These are phyloP conservation scores for Rubia tinctorum DNA, from an alignment of 305 asterid genomes.

Conservation along the genomic window DNA sequence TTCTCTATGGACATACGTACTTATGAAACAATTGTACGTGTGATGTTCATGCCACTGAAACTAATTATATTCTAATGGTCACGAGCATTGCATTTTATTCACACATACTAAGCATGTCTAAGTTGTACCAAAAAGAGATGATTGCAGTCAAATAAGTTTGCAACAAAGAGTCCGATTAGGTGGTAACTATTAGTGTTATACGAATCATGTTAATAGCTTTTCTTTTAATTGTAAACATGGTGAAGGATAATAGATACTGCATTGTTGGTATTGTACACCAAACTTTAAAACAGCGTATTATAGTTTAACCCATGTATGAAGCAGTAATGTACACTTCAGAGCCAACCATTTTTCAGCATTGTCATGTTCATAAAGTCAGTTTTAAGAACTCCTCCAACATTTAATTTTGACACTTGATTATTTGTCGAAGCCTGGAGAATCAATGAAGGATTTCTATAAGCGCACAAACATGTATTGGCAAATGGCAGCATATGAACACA, in stretches of 20 bases:
- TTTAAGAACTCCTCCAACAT: too few relatives aligned
- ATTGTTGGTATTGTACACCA: too few relatives aligned
- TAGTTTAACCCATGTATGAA: too few relatives aligned
- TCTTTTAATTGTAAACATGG: too few relatives aligned
- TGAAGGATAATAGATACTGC: too few relatives aligned
- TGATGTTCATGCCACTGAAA: not conserved
- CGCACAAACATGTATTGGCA: slow-evolving; percentile 99
- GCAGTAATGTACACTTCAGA: too few relatives aligned
- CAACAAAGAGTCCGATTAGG: not conserved
- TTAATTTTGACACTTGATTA: slow-evolving; percentile 17
- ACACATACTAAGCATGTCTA: too few relatives aligned
- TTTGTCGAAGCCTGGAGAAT: slow-evolving; percentile 72
- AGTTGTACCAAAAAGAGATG: not conserved
- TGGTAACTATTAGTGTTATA: not conserved
- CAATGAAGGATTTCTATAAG: slow-evolving; percentile 82
- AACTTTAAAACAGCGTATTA: too few relatives aligned
- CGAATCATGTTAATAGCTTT: not conserved
- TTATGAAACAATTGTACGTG: too few relatives aligned
- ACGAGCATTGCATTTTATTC: not conserved
- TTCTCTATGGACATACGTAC: too few relatives aligned
- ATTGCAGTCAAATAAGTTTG: not conserved
- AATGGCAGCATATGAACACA: slow-evolving; percentile 98
- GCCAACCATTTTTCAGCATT: too few relatives aligned
- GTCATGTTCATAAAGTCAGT: too few relatives aligned
- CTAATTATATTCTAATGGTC: not conserved